These are phyloP conservation scores for Forsythia viridissima DNA, from an alignment of 257 asterid genomes.

Conservation along the genomic window DNA sequence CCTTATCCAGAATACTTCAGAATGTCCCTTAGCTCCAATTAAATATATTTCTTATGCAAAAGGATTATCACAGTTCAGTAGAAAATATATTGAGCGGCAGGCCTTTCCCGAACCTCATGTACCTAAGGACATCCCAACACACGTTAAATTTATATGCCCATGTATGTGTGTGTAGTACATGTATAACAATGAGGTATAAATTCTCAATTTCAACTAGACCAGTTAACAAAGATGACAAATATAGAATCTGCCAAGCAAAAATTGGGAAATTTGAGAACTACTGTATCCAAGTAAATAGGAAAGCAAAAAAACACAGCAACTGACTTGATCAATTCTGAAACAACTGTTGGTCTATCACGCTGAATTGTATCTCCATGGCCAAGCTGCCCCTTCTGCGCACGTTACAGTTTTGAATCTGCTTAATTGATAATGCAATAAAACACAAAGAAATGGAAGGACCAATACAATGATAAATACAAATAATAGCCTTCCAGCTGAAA, in stretches of 20 bases:
- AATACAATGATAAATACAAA: background rate
- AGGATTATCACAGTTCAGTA: background rate
- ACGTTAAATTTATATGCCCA: background rate
- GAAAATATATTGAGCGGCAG: background rate
- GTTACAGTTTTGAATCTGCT: constrained; percentile 2
- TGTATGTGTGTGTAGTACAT: background rate
- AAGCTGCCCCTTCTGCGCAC: constrained; percentile 90
- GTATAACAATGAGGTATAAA: background rate
- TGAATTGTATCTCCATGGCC: constrained; percentile 92
- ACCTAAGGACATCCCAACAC: background rate
- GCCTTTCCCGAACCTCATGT: background rate
- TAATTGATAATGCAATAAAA: constrained; percentile 1
- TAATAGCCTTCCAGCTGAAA: background rate
- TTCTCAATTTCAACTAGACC: background rate
- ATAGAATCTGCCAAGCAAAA: background rate
- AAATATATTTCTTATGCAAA: background rate
- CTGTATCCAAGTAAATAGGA: background rate
- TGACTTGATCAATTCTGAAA: constrained; percentile 78
- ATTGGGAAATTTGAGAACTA: background rate
- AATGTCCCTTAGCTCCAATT: background rate
- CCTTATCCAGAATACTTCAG: background rate
- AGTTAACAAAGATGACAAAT: background rate
- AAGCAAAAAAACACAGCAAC: constrained; percentile 25
- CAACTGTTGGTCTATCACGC: constrained; percentile 89
- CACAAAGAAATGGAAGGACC: constrained; percentile 5